Conservation (phyloP, 2,329 filamentous ascomycete genomes). For the Macrophomina phaseolina region DNA sequence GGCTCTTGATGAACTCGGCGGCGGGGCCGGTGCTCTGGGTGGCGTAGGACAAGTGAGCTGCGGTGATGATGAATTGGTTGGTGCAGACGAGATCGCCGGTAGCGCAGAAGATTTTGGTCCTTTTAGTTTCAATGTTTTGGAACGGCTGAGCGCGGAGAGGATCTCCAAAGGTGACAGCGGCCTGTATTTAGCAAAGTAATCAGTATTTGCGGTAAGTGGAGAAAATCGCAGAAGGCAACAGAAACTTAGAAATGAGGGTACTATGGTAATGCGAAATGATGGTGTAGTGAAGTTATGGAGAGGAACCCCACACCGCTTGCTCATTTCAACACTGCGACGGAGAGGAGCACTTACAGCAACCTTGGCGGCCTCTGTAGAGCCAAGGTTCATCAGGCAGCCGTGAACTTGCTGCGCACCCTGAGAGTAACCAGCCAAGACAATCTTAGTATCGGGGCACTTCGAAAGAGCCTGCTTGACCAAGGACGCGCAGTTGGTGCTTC, state of each 20-base stretch:
- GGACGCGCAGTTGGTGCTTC: constrained; percentile 41
- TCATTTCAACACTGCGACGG: neutral
- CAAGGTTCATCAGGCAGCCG: constrained; percentile 15
- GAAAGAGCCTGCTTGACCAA: constrained; percentile 52
- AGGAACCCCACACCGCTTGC: neutral
- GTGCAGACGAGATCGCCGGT: constrained; percentile 18
- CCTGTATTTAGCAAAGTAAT: constrained; percentile 28
- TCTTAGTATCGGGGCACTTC: constrained; percentile 53
- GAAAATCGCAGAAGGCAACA: too few species aligned
- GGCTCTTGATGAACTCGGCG: neutral
- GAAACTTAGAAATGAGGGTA: too few species aligned
- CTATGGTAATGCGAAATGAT: too few species aligned
- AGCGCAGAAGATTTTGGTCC: constrained; percentile 17
- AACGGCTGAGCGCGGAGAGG: constrained; percentile 40
- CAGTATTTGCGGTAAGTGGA: neutral
- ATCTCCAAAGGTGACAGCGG: constrained; percentile 45
- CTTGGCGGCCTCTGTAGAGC: neutral
- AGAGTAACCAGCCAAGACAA: constrained; percentile 55
- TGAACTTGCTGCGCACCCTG: constrained; percentile 45
- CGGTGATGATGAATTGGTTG: constrained; percentile 14
- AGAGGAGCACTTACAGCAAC: constrained; percentile 8
- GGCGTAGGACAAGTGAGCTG: constrained; percentile 12
- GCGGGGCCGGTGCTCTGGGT: neutral
- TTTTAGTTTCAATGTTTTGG: constrained; percentile 1
- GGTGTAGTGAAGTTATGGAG: too few species aligned